Percentiles rank a stretch among this genome's conserved stretches.
phyloP scores from a whole-genome alignment of 345 rosid species.

The Lagerstroemia speciosa region DNA sequence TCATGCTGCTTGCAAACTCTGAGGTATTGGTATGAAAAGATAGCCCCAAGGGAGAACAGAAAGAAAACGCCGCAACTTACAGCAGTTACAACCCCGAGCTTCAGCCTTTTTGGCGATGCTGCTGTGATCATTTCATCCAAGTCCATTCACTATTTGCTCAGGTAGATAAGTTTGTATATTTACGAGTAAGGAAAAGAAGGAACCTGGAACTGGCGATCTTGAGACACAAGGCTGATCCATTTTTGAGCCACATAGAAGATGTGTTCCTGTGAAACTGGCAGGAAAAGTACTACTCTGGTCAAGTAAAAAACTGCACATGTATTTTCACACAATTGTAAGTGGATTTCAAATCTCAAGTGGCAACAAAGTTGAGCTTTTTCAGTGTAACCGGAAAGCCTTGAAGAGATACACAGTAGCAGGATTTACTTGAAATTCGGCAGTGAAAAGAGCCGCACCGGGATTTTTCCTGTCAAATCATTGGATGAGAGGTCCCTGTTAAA shows the following conservation, averaged over 20 bases:
- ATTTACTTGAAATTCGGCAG: slow-evolving; percentile 64
- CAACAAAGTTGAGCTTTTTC: not conserved
- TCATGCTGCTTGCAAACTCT: slow-evolving; percentile 34
- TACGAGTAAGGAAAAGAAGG: not conserved
- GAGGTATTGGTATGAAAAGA: slow-evolving; percentile 41
- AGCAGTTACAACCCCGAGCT: slow-evolving; percentile 39
- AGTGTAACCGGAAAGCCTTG: not conserved
- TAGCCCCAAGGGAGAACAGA: slow-evolving; percentile 38
- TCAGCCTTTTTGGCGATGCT: slow-evolving; percentile 53
- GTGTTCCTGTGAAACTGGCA: slow-evolving; percentile 64
- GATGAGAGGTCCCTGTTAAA: slow-evolving; percentile 70
- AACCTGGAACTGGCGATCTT: slow-evolving; percentile 50
- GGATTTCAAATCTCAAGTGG: slow-evolving; percentile 1
- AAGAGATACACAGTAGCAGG: not conserved
- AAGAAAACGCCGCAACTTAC: slow-evolving; percentile 47
- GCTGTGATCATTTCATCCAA: slow-evolving; percentile 8
- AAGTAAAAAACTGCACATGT: not conserved
- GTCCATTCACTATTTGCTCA: not conserved
- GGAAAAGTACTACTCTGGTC: slow-evolving; percentile 2
- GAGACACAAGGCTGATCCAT: slow-evolving; percentile 65
- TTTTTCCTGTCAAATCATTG: slow-evolving; percentile 52
- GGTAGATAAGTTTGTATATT: not conserved
- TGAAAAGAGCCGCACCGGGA: slow-evolving; percentile 53
- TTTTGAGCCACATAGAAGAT: slow-evolving; percentile 57
- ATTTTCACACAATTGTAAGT: not conserved